Base-by-base conservation (phyloP, 305 asterid species). In the Plantago lanceolata region DNA sequence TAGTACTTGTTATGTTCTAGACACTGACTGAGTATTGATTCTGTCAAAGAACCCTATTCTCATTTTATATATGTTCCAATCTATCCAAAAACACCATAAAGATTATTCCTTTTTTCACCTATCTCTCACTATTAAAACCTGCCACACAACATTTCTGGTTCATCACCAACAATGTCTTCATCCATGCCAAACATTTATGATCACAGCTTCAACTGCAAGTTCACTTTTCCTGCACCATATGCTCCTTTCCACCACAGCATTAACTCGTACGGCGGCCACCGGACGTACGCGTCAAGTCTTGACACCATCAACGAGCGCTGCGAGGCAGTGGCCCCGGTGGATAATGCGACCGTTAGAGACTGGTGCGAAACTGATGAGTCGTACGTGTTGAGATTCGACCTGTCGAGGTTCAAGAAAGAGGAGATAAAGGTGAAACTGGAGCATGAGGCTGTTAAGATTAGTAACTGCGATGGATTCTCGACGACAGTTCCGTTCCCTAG, bases 381-480 rank as follows among this genome's bases (percentile, higher is more conserved):
- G n/a, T 56, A 56, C 45, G 37, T 56, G 61, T 45, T 56, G 61
- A 56, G 26, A 29, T 19, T 56, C 14, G 61, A 56, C 45, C 20
- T 56, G 33, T 56, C 61, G 19, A 29, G 61, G n/a, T 56, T 56
- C 61, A 56, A 56, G 61, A 56, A 56, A 16, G 61, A 56, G 61
- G 45, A 56, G 15, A 56, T 56, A 56, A 56, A 56, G 44, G 61
- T 56, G 44, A 56, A 40, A n/a, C 17, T 56, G 18, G 61, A 56
- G 44, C 45, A 29, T 56, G 61, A 56, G 18, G 61, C 61, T 56
- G 61, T 56, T 24, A 56, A 56, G 19, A 56, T 56, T 2, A 6
- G 61, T 56, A 40, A 40, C 37, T 12, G 37, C 2, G 44, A 56
- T 29, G 61, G 61, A 56, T 56, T 56, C 61, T 56, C 61, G 7